A percentile compares a stretch with the other conserved stretches of the same genome.
Evolutionary conservation across 2,329 filamentous ascomycete genomes (phyloP).

Genomic region (Aschersonia sp.): DNA sequence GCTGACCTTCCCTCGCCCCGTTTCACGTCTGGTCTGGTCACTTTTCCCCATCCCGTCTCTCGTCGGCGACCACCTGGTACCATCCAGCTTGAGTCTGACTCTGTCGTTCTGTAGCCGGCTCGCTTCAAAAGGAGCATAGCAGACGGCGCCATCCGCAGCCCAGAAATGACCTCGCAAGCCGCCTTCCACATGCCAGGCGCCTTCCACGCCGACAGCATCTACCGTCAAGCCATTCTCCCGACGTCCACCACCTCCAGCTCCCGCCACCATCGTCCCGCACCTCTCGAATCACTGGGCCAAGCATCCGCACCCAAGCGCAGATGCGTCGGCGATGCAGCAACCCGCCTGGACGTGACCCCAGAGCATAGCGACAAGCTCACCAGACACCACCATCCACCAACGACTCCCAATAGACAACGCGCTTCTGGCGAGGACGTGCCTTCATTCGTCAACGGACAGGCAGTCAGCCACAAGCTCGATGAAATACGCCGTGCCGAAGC

Average conservation of each 20-base stretch:
- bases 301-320: slow-evolving; percentile 29
- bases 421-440: too few species aligned
- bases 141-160: too few species aligned
- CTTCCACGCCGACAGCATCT: neutral
- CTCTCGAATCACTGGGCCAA: slow-evolving; percentile 10
- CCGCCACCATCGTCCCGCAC: slow-evolving; percentile 22
- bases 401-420: too few species aligned
- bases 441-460: slow-evolving; percentile 8
- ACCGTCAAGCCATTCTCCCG: slow-evolving; percentile 22
- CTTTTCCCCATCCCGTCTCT: too few species aligned
- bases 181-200: neutral
- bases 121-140: too few species aligned
- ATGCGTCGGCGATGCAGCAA: slow-evolving; percentile 17
- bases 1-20: too few species aligned
- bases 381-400: slow-evolving; percentile 27
- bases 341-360: neutral
- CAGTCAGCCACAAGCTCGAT: slow-evolving; percentile 23
- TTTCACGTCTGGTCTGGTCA: too few species aligned
- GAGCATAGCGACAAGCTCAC: slow-evolving; percentile 18
- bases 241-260: slow-evolving; percentile 26
- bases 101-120: too few species aligned
- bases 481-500: slow-evolving; percentile 43
- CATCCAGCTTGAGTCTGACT: too few species aligned
- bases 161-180: too few species aligned
- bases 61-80: too few species aligned